These are phyloP conservation scores for Jaminaea rosea DNA, from an alignment of 1,284 basidiomycete genomes.

Conservation along the genomic window DNA sequence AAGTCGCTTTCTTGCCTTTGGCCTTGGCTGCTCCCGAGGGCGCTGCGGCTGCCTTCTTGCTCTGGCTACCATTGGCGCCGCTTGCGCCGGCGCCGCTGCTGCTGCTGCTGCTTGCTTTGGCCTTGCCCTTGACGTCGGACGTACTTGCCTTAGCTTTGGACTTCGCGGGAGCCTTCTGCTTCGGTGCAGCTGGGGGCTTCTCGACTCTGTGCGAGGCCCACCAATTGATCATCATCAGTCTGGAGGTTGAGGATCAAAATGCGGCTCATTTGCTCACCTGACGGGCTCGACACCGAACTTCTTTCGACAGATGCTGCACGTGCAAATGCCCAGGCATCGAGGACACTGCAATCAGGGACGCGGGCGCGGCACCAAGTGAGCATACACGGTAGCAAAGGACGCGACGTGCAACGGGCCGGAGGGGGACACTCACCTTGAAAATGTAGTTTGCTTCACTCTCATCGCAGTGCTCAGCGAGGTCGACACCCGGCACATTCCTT, in stretches of 20 bases:
- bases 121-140: not conserved
- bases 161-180: not conserved
- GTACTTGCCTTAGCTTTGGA: not conserved
- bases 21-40: too few relatives aligned
- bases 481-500: constrained; percentile 1
- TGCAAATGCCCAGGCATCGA: constrained; percentile 1
- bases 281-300: constrained; percentile 2
- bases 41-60: too few relatives aligned
- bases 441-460: constrained; percentile 2
- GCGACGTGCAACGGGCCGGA: too few relatives aligned
- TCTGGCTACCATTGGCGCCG: too few relatives aligned
- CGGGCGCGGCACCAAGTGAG: not conserved
- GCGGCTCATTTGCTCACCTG: too few relatives aligned
- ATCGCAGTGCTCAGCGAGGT: not conserved
- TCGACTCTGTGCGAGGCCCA: too few relatives aligned
- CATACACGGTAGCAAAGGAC: not conserved
- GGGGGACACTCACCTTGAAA: constrained; percentile 9
- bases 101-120: not conserved
- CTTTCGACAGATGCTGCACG: constrained; percentile 6
- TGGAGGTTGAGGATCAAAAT: too few relatives aligned
- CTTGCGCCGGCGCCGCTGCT: too few relatives aligned
- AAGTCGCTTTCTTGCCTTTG: too few relatives aligned
- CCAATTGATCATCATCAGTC: not conserved
- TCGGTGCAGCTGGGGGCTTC: too few relatives aligned
- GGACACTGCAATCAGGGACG: not conserved